Evolutionary conservation across 2,329 filamentous ascomycete species (phyloP).

Genomic region (Penicillium brasilianum): DNA sequence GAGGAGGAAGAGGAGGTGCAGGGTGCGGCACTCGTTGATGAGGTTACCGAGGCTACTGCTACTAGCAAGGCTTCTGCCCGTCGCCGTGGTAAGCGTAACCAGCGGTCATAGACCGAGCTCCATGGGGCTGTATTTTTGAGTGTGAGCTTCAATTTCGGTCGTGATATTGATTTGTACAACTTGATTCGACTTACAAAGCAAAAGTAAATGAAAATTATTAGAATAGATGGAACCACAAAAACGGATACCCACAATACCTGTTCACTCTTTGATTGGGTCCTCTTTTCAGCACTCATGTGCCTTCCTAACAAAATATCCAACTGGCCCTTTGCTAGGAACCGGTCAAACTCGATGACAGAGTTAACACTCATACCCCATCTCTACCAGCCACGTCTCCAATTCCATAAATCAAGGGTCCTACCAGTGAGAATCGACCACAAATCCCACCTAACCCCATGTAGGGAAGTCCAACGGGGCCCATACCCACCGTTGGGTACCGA

Average conservation of each 20-base stretch:
- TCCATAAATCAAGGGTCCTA: conserved; percentile 2
- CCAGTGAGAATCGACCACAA: conserved; percentile 20
- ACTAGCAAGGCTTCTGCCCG: conserved; percentile 31
- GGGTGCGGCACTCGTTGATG: conserved; percentile 28
- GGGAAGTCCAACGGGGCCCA: conserved; percentile 20
- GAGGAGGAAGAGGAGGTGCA: conserved; percentile 30
- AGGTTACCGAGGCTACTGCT: conserved; percentile 32
- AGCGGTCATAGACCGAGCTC: conserved; percentile 31
- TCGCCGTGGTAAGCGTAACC: conserved; percentile 37
- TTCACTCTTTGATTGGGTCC: not conserved
- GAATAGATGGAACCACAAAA: not conserved
- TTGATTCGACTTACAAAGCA: not conserved
- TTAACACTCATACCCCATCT: not conserved
- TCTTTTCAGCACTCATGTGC: not conserved
- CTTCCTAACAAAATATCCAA: not conserved
- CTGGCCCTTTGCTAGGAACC: no score
- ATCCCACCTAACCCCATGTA: conserved; percentile 16
- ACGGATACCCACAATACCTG: not conserved
- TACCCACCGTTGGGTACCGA: conserved; percentile 27
- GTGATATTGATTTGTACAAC: not conserved
- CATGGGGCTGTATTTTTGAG: not conserved
- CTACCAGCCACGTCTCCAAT: conserved; percentile 7
- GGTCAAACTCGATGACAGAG: not conserved
- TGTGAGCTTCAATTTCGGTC: not conserved
- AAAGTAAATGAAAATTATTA: not conserved